A percentile compares a stretch with the other conserved stretches of the same genome.
These are phyloP conservation scores for Tetrapyrgos nigripes DNA, from an alignment of 1,284 basidiomycete species.

Conservation along the genomic window DNA sequence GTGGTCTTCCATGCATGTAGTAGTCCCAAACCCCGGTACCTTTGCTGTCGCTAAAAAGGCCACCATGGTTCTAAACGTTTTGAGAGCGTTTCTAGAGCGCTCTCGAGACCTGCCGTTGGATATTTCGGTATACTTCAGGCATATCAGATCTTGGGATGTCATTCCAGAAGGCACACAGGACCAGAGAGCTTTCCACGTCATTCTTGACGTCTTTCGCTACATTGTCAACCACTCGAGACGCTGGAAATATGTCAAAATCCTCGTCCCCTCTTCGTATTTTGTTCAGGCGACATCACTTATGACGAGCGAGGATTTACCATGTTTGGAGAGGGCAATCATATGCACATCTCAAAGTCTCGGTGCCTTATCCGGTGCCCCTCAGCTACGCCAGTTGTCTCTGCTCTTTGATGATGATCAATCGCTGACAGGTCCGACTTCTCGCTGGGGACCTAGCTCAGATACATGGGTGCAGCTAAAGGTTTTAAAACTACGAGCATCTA, in stretches of 20 bases:
- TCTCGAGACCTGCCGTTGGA: slow-evolving; percentile 2
- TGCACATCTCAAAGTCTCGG: not conserved
- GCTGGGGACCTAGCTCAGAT: no score
- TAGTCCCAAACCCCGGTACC: not conserved
- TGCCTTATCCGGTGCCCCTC: not conserved
- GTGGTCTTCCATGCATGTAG: slow-evolving; percentile 6
- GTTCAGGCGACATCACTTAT: not conserved
- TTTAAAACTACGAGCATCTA: no score
- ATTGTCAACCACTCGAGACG: not conserved
- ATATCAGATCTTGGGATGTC: not conserved
- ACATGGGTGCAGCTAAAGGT: no score
- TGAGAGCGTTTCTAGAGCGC: not conserved
- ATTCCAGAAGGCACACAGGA: not conserved
- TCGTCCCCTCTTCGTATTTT: not conserved
- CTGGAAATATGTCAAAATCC: slow-evolving; percentile 8
- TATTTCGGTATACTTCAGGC: slow-evolving; percentile 2
- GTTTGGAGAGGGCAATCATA: not conserved
- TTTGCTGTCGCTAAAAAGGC: not conserved
- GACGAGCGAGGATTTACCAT: slow-evolving; percentile 2
- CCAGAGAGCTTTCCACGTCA: not conserved
- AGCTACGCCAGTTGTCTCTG: not conserved
- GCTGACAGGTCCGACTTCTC: no score
- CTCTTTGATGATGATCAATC: no score
- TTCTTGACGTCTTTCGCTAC: not conserved
- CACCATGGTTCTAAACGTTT: not conserved